Evolutionary conservation across 2,329 filamentous ascomycete genomes (phyloP).

Genomic region (Ophiostoma piceae): DNA sequence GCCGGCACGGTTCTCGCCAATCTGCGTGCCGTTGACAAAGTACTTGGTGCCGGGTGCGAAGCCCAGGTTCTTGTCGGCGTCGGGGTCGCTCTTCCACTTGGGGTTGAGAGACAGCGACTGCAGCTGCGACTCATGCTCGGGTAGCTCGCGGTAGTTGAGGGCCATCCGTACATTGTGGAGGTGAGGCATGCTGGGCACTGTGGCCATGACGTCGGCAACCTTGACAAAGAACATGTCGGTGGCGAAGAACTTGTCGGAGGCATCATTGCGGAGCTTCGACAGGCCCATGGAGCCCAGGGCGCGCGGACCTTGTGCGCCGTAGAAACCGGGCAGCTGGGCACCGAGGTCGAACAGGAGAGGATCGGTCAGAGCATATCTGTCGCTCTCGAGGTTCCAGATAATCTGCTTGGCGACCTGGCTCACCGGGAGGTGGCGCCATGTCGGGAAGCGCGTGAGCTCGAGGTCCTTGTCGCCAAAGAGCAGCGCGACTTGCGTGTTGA

Average conservation of each 20-base stretch:
- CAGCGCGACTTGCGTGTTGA: conserved; percentile 60
- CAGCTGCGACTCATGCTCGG: conserved; percentile 46
- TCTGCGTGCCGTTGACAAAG: conserved; percentile 52
- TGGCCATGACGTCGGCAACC: conserved; percentile 57
- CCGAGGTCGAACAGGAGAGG: conserved; percentile 49
- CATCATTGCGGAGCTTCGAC: conserved; percentile 45
- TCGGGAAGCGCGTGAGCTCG: conserved; percentile 53
- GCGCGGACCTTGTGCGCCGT: conserved; percentile 44
- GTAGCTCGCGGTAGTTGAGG: conserved; percentile 56
- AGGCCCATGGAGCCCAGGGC: conserved; percentile 41
- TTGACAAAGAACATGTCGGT: conserved; percentile 64
- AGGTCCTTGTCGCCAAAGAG: conserved; percentile 62
- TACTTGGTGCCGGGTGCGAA: conserved; percentile 55
- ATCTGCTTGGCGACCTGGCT: conserved; percentile 51
- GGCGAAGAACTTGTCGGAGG: conserved; percentile 50
- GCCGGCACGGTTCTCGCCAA: conserved; percentile 48
- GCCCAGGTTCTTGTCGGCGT: conserved; percentile 45
- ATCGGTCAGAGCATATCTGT: conserved; percentile 51
- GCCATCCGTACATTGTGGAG: conserved; percentile 51
- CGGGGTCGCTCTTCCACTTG: conserved; percentile 58
- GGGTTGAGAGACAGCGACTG: conserved; percentile 39
- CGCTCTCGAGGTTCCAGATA: conserved; percentile 56
- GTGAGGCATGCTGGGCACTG: conserved; percentile 54
- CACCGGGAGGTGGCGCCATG: conserved; percentile 53
- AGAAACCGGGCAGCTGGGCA: conserved; percentile 48